Evolutionary conservation across 2,329 filamentous ascomycete genomes (phyloP).

Genomic region (Talaromyces sp.): DNA sequence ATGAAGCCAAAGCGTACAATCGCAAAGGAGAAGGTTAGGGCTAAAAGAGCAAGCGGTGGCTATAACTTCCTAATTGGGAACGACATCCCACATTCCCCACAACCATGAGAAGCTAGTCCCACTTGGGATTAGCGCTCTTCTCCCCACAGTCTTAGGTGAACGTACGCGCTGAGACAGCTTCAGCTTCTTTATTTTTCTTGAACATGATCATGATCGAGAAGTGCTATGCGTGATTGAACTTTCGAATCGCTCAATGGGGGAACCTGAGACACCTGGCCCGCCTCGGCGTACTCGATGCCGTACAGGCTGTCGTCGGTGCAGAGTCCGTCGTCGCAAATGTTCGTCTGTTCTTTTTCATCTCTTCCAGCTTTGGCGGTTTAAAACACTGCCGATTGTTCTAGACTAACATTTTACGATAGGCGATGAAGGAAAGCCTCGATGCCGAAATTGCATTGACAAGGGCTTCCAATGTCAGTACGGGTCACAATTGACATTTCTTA

Average conservation of each 20-base stretch:
- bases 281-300: constrained; percentile 23
- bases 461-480: constrained; percentile 53
- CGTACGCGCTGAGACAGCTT: neutral
- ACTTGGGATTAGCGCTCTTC: neutral
- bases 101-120: neutral
- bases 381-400: neutral
- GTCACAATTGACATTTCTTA: constrained; percentile 49
- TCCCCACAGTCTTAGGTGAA: neutral
- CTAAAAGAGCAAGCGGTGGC: neutral
- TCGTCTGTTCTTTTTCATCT: neutral
- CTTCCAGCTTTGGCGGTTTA: neutral
- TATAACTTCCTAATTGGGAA: neutral
- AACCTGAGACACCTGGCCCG: neutral
- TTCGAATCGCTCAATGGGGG: neutral
- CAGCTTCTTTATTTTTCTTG: neutral
- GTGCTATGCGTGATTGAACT: neutral
- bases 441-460: constrained; percentile 50
- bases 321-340: constrained; percentile 47
- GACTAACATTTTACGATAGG: constrained; percentile 34
- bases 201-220: neutral
- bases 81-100: neutral
- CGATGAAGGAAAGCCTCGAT: constrained; percentile 53
- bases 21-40: neutral
- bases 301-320: constrained; percentile 52
- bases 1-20: neutral